Base-by-base conservation (phyloP, 352 stramenopile genomes). In the Phytophthora quininea region DNA sequence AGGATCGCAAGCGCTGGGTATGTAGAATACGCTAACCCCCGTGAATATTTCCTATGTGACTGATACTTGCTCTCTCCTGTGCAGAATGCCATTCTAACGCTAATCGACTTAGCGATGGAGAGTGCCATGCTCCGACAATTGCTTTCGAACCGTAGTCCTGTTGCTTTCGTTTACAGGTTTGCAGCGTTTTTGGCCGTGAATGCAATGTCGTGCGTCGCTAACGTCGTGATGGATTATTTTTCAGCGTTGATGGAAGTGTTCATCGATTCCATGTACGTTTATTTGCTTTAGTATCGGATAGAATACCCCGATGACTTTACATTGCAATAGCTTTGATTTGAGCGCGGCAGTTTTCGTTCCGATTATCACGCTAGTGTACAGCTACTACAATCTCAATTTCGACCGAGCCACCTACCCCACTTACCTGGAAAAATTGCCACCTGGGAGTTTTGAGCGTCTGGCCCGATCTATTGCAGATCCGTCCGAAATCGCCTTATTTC, bases 1-100 rank as follows among this genome's bases (percentile, higher is more conserved):
- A 55, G 19, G 69, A 82, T 27, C 67, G 77, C 12, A 86, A 86
- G 49, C 59, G 73, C 40, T 86, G 75, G 75, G 78, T 84, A 68
- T 50, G 32, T 14, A 56, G 9, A 40, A 10, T 40, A 24, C 59
- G 3, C 54, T 69, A 33, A 62, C n/a, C n/a, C n/a, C n/a, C n/a
- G n/a, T n/a, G n/a, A n/a, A n/a, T n/a, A n/a, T n/a, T n/a, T n/a
- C n/a, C n/a, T n/a, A n/a, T 32, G n/a, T n/a, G n/a, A n/a, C n/a
- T n/a, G n/a, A n/a, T n/a, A n/a, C n/a, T n/a, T n/a, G n/a, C n/a
- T n/a, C n/a, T n/a, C n/a, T n/a, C n/a, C n/a, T n/a, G n/a, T n/a
- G n/a, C n/a, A 88, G 78, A 82, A 76, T 24, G 52, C 69, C 7
- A 68, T 63, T 12, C 56, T 82, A 8, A 84, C 82, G 31, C 19